phyloP scores from a whole-genome alignment of 2,329 filamentous ascomycete species.

The Cordyceps pruinosa region DNA sequence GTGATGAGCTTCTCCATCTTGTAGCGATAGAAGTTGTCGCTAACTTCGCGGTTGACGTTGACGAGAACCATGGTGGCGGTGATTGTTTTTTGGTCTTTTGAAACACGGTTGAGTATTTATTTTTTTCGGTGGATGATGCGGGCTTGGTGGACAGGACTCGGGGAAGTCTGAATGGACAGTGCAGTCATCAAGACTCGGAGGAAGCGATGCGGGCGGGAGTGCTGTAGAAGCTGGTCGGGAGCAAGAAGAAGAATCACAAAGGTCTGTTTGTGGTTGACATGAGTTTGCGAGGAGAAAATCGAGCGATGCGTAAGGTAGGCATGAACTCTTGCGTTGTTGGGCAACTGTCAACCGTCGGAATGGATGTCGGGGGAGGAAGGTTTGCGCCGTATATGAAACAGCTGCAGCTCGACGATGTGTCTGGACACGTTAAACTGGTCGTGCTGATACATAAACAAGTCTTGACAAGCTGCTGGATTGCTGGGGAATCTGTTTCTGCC shows the following conservation, averaged over 20 bases:
- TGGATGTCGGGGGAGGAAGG: slow-evolving; percentile 83
- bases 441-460: slow-evolving; percentile 91
- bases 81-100: slow-evolving; percentile 18
- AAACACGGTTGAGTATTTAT: background rate
- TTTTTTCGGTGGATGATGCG: slow-evolving; percentile 3
- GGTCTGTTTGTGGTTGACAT: slow-evolving; percentile 49
- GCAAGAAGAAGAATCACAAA: slow-evolving; percentile 42
- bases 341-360: slow-evolving; percentile 76
- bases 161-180: slow-evolving; percentile 11
- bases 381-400: slow-evolving; percentile 94
- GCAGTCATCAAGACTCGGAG: slow-evolving; percentile 10
- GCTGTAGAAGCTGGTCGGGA: slow-evolving; percentile 5
- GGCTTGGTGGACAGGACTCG: slow-evolving; percentile 10
- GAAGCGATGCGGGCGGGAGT: background rate
- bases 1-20: slow-evolving; percentile 99
- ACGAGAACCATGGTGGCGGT: slow-evolving; percentile 84
- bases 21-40: slow-evolving; percentile 99
- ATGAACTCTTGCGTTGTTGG: slow-evolving; percentile 44
- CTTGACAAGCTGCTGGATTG: slow-evolving; percentile 30
- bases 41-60: slow-evolving; percentile 97
- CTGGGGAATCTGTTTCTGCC: slow-evolving; percentile 9
- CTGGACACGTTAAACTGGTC: slow-evolving; percentile 82
- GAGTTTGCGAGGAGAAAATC: slow-evolving; percentile 42
- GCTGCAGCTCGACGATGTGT: slow-evolving; percentile 94
- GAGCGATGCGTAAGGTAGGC: slow-evolving; percentile 46